phyloP scores from a whole-genome alignment of 2,329 filamentous ascomycete species.

The Colletotrichum siamense region DNA sequence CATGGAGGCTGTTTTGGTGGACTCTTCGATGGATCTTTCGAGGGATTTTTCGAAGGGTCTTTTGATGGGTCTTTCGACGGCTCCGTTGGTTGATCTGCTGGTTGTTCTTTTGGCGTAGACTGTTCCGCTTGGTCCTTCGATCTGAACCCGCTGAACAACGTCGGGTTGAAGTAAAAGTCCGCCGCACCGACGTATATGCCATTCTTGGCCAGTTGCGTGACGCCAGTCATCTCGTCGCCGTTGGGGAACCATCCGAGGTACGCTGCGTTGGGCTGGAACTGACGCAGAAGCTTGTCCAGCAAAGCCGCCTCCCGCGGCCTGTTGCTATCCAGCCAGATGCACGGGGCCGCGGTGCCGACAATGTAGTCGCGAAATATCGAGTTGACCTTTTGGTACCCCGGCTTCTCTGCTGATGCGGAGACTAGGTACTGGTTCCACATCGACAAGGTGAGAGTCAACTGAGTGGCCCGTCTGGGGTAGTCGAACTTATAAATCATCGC shows the following conservation, averaged over 20 bases:
- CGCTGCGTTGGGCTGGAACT: neutral
- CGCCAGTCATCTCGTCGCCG: neutral
- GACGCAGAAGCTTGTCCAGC: neutral
- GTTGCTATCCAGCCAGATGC: conserved; percentile 1
- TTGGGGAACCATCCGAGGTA: conserved; percentile 7
- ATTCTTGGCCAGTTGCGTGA: neutral
- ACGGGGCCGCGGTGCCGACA: neutral
- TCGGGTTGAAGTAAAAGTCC: conserved; percentile 7
- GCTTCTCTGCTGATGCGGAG: neutral
- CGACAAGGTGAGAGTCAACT: neutral
- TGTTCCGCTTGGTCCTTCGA: neutral
- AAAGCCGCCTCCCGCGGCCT: neutral
- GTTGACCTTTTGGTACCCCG: neutral
- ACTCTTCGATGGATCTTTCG: neutral
- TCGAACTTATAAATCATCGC: neutral
- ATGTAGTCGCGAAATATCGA: conserved; percentile 2
- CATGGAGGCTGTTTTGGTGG: neutral
- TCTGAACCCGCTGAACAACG: neutral
- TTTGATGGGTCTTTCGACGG: neutral
- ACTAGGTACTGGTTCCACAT: conserved; percentile 5
- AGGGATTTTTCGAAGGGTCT: neutral
- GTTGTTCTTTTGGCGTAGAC: neutral
- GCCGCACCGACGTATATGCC: neutral
- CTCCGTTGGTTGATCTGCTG: neutral
- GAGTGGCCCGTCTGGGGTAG: neutral